phyloP scores from a whole-genome alignment of 371 early-diverging fungal species.

The Synchytrium microbalum region DNA sequence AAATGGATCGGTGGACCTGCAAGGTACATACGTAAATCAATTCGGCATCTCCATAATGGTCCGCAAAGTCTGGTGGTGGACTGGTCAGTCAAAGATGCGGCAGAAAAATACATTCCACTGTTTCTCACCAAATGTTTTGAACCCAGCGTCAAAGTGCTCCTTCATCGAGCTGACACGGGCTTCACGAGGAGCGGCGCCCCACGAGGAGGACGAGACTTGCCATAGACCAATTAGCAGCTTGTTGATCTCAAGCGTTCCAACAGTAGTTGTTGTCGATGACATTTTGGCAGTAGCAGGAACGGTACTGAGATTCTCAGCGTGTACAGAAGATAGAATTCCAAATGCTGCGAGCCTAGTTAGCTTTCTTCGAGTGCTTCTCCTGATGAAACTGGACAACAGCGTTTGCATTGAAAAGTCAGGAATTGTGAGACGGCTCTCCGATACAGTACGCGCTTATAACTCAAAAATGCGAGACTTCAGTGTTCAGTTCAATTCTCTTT shows the following conservation, averaged over 20 bases:
- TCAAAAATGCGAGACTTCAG: no score
- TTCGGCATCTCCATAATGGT: constrained; percentile 8
- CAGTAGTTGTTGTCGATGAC: not conserved
- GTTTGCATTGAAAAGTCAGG: no score
- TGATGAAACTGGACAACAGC: no score
- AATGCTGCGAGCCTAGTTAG: no score
- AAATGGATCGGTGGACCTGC: not conserved
- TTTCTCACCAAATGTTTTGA: constrained; percentile 3
- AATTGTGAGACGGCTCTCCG: no score
- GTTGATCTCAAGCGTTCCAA: not conserved
- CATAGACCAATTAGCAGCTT: not conserved
- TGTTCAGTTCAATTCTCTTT: no score
- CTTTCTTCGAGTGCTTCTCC: no score
- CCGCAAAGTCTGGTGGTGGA: constrained; percentile 5
- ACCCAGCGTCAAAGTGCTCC: constrained; percentile 10
- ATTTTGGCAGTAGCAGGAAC: no score
- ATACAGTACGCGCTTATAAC: no score
- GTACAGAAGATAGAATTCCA: no score
- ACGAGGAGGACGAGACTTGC: constrained; percentile 5
- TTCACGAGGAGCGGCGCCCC: constrained; percentile 3
- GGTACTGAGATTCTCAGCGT: no score
- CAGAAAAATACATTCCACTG: not conserved
- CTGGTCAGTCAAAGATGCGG: no score
- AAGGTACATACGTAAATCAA: not conserved
- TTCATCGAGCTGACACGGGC: not conserved